Percentiles rank a stretch among this genome's conserved stretches.
Conservation (phyloP, 441 rosid genomes). For the Theobroma grandiflorum region DNA sequence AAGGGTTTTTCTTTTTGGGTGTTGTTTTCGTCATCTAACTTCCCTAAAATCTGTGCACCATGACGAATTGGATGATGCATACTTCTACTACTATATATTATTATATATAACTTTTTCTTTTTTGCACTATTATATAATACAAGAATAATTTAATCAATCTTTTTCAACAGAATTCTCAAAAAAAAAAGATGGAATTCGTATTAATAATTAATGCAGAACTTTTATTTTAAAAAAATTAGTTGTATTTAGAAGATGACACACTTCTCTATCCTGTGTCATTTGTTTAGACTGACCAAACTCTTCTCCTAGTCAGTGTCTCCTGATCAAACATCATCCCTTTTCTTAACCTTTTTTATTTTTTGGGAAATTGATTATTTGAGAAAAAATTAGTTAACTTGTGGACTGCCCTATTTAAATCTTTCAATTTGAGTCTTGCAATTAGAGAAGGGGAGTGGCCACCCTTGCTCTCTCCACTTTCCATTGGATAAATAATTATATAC, state of each 20-base stretch:
- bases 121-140: not conserved
- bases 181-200: not conserved
- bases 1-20: not conserved
- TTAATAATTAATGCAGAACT: not conserved
- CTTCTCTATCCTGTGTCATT: not conserved
- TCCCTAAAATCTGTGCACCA: constrained; percentile 30
- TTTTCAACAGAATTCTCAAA: not conserved
- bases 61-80: constrained; percentile 45
- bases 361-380: not conserved
- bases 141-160: not conserved
- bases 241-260: not conserved
- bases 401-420: not conserved
- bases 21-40: constrained; percentile 20
- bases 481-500: constrained; percentile 33
- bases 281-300: constrained; percentile 18
- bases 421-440: constrained; percentile 14
- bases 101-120: no score
- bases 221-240: not conserved
- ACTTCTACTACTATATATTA: constrained; percentile 25
- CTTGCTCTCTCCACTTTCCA: constrained; percentile 37
- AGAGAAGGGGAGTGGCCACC: constrained; percentile 41
- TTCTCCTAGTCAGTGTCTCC: constrained; percentile 24
- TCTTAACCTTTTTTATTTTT: not conserved
- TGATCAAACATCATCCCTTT: constrained; percentile 31
- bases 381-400: not conserved